Evolutionary conservation across 257 asterid genomes (phyloP).

Genomic region (Solanum chilense): DNA sequence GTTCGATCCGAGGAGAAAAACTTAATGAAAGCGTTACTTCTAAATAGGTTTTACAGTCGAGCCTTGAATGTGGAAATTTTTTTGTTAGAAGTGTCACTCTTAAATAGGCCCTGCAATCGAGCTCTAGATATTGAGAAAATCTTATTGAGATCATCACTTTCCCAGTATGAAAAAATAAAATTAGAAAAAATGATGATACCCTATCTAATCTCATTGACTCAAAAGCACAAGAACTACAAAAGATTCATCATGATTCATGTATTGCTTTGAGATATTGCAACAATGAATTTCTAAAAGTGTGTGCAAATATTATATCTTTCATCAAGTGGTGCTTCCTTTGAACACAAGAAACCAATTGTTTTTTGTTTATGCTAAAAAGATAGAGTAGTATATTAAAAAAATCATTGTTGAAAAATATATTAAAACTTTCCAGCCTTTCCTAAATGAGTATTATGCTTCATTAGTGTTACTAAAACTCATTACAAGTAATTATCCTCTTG

Average conservation of each 20-base stretch:
- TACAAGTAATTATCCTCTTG: not conserved
- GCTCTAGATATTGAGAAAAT: fast-evolving
- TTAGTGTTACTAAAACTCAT: not conserved
- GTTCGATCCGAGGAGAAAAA: fast-evolving
- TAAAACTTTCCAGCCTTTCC: not conserved
- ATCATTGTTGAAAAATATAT: not conserved
- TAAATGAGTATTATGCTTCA: not conserved
- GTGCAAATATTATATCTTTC: not conserved
- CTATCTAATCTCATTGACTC: not conserved
- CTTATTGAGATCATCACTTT: not conserved
- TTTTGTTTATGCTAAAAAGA: not conserved
- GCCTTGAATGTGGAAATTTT: fast-evolving
- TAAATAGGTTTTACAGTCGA: fast-evolving
- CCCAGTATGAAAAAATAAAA: too few relatives aligned
- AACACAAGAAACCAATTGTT: not conserved
- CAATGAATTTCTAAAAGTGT: not conserved
- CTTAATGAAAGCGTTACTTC: fast-evolving
- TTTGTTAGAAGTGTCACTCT: not conserved
- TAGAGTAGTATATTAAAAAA: not conserved
- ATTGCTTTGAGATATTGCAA: not conserved
- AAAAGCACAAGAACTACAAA: not conserved
- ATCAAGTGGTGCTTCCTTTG: not conserved
- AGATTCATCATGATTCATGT: not conserved
- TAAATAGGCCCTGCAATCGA: fast-evolving
- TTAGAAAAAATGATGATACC: not conserved